A percentile compares a stretch with the other conserved stretches of the same genome.
Evolutionary conservation across 495 filamentous ascomycete genomes (phyloP).

Genomic region (Peziza echinospora): DNA sequence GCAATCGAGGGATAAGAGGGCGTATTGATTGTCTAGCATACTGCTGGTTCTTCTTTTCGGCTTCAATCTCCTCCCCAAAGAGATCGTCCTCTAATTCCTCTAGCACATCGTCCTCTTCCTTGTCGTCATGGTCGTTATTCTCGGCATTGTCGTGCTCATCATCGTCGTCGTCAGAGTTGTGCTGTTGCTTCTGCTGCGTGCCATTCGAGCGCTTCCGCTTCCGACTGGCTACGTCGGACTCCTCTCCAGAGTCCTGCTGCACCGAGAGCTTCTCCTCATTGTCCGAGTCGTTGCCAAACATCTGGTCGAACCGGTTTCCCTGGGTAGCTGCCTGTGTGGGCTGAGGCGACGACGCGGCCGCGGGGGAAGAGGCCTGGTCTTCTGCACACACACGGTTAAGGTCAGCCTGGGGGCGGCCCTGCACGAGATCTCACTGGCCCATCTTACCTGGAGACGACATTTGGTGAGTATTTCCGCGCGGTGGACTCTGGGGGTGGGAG

Average conservation of each 20-base stretch:
- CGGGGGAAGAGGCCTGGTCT: constrained; percentile 24
- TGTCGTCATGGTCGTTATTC: constrained; percentile 20
- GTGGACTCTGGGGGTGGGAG: too few relatives aligned
- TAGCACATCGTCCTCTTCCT: constrained; percentile 11
- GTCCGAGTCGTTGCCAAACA: constrained; percentile 16
- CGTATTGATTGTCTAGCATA: constrained; percentile 11
- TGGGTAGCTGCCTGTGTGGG: constrained; percentile 17
- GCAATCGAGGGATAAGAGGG: not conserved
- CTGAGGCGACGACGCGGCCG: constrained; percentile 25
- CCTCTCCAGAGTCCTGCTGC: not conserved
- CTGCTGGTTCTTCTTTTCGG: constrained; percentile 19
- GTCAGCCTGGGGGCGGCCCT: too few relatives aligned
- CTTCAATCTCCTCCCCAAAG: constrained; percentile 22
- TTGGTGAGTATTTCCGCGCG: too few relatives aligned
- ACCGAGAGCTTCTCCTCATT: constrained; percentile 6
- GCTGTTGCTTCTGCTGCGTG: constrained; percentile 25
- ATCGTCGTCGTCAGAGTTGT: constrained; percentile 8
- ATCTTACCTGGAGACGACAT: too few relatives aligned
- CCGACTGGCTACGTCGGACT: constrained; percentile 1
- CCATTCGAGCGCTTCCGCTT: constrained; percentile 19
- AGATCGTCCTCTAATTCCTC: constrained; percentile 14
- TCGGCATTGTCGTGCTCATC: constrained; percentile 24
- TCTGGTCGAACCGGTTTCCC: constrained; percentile 19
- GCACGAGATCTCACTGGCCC: too few relatives aligned
- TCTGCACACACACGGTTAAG: not conserved